Evolutionary conservation across 2,329 filamentous ascomycete genomes (phyloP).

Genomic region (Ceratocystis albifundus): DNA sequence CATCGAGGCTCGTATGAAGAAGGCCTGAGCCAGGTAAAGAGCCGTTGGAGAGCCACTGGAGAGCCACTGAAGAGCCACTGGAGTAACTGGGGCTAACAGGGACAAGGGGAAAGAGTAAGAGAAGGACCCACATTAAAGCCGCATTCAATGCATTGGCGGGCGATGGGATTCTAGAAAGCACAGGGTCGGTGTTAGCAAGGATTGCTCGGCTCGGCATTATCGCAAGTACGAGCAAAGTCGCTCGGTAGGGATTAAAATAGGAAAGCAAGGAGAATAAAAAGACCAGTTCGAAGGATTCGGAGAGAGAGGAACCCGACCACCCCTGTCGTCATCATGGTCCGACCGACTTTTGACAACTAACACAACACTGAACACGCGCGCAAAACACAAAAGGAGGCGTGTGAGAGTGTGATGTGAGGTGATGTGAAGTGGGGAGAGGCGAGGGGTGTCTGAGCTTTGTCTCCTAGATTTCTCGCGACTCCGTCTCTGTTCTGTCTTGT

Average conservation of each 20-base stretch:
- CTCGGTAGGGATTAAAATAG: slow-evolving; percentile 8
- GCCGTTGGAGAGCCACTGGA: neutral
- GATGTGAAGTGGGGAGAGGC: too few relatives aligned
- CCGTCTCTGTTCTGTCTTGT: neutral
- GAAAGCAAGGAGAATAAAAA: neutral
- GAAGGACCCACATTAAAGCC: slow-evolving; percentile 55
- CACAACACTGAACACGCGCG: slow-evolving; percentile 1
- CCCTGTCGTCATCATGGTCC: slow-evolving; percentile 6
- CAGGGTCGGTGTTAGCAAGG: slow-evolving; percentile 14
- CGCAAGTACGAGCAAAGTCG: slow-evolving; percentile 9
- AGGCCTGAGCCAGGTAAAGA: too few relatives aligned
- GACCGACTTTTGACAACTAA: slow-evolving; percentile 13
- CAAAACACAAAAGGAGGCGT: neutral
- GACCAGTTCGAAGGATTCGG: slow-evolving; percentile 6
- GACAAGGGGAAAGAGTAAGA: neutral
- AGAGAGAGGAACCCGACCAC: neutral
- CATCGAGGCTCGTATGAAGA: too few relatives aligned
- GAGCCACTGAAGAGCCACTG: neutral
- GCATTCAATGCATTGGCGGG: slow-evolving; percentile 70
- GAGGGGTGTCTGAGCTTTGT: neutral
- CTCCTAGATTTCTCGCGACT: neutral
- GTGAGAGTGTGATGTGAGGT: neutral
- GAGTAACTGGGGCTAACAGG: neutral
- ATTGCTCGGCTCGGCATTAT: slow-evolving; percentile 18
- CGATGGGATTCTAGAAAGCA: slow-evolving; percentile 14